phyloP scores from a whole-genome alignment of 768 basidiomycete genomes.

The Nidularia sp. region DNA sequence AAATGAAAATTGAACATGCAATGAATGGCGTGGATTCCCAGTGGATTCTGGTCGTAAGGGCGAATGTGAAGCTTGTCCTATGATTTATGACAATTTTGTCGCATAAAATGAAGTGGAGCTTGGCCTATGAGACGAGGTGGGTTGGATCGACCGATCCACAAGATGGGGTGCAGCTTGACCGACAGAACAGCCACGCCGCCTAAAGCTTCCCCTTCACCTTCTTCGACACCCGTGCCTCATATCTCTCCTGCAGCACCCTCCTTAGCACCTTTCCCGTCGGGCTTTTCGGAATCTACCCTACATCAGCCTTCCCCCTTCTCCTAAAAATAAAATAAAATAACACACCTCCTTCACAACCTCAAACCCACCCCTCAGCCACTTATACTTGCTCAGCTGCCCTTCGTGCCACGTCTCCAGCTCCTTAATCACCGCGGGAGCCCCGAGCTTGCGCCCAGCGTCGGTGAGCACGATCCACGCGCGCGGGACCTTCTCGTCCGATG shows the following conservation, averaged over 20 bases:
- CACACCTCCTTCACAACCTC: slow-evolving; percentile 59
- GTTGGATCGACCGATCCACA: neutral
- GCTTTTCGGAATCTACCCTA: slow-evolving; percentile 61
- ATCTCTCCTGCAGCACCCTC: slow-evolving; percentile 53
- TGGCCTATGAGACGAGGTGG: neutral
- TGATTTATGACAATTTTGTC: too few relatives aligned
- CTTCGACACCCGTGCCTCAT: slow-evolving; percentile 34
- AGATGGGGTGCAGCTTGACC: neutral
- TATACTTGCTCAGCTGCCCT: slow-evolving; percentile 65
- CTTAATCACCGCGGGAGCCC: slow-evolving; percentile 32
- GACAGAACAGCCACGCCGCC: neutral
- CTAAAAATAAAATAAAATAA: slow-evolving; percentile 5
- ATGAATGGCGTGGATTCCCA: too few relatives aligned
- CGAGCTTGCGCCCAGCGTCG: slow-evolving; percentile 43
- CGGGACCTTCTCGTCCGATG: slow-evolving; percentile 69
- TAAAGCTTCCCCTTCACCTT: slow-evolving; percentile 26
- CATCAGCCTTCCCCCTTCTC: neutral
- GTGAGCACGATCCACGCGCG: slow-evolving; percentile 78
- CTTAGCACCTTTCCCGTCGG: slow-evolving; percentile 73
- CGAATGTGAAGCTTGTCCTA: too few relatives aligned
- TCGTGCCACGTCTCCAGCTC: slow-evolving; percentile 59
- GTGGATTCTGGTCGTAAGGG: too few relatives aligned
- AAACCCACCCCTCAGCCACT: slow-evolving; percentile 74
- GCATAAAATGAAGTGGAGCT: too few relatives aligned
- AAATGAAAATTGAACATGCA: too few relatives aligned